Conservation (phyloP, 768 basidiomycete species). For the Suillus clintonianus region DNA sequence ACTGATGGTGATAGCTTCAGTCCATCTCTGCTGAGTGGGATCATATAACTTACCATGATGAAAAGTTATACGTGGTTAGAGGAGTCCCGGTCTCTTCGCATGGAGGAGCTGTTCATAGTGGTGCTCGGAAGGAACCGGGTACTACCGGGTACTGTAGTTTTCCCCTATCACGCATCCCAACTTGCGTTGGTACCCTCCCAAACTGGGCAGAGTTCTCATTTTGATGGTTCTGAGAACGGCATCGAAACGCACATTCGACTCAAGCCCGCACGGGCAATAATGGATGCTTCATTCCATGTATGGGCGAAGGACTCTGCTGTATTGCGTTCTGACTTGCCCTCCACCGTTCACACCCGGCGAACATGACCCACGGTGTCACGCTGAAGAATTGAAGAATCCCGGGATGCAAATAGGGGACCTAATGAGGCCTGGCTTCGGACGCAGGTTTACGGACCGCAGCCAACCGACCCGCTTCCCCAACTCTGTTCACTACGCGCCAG, state of each 20-base stretch:
- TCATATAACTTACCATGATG: constrained; percentile 35
- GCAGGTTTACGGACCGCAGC: neutral
- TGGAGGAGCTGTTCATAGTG: no score
- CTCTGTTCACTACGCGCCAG: no score
- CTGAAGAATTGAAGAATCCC: neutral
- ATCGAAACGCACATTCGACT: neutral
- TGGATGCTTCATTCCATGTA: neutral
- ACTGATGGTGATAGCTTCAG: constrained; percentile 22
- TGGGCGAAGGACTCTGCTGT: neutral
- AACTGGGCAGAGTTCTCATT: neutral
- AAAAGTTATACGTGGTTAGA: neutral
- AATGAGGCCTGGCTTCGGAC: neutral
- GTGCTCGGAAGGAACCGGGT: neutral
- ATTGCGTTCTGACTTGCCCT: neutral
- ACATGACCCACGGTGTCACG: neutral
- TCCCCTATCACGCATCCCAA: neutral
- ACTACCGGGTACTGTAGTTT: neutral
- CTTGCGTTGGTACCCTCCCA: neutral
- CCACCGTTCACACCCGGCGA: neutral
- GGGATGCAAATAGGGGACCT: neutral
- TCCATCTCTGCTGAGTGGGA: no score
- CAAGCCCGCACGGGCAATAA: neutral
- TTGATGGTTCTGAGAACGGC: neutral
- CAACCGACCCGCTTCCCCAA: no score
- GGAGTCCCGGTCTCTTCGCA: neutral